Base-by-base conservation (phyloP, 495 filamentous ascomycete species). In the Penicillium pulvis region DNA sequence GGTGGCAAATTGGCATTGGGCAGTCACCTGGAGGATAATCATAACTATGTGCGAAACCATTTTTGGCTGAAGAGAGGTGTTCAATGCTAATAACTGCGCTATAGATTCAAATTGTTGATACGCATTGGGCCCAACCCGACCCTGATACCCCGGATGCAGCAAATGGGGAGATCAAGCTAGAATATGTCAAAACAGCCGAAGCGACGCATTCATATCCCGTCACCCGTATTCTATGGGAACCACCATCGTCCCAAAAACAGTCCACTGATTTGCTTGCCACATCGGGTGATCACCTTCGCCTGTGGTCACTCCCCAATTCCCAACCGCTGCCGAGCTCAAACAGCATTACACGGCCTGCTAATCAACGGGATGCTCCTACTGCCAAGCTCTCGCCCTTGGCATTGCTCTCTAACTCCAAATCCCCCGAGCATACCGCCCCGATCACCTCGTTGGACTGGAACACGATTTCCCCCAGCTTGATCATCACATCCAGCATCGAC, bases 101-200 rank as follows among this genome's bases (percentile, higher is more conserved):
- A 96, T 55, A 97, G 92, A 98, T 99, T 60, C 95, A 98, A 92
- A 97, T 99, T 55, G 81, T 99, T 45, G 94, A 98, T 70, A 88
- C 91, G 31, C 77, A 94, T 50, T 81, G 91, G 63, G 80, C 81
- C 11, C 88, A 92, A 53, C 83, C 88, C 17, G 78, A 82, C 53
- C 67, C 84, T 30, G 92, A 96, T 67, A 75, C 76, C 0, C 69
- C 72, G 33, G 79, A 87, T 50, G 86, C 88, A 51, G 77, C 80
- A 11, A 85, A 91, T 4, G 88, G 88, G 28, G 84, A 86, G 26
- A 89, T 87, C 64, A 87, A 85, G 33, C 79, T 98, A 66, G 95
- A 98, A 58, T 98, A 96, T 72, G 87, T 87, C 20, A 94, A 93
- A 69, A 83, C 96, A n/a, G 95, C 94, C 3, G 94, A 99, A 79